Conservation (phyloP, 1,284 basidiomycete genomes). For the Schizopora paradoxa region DNA sequence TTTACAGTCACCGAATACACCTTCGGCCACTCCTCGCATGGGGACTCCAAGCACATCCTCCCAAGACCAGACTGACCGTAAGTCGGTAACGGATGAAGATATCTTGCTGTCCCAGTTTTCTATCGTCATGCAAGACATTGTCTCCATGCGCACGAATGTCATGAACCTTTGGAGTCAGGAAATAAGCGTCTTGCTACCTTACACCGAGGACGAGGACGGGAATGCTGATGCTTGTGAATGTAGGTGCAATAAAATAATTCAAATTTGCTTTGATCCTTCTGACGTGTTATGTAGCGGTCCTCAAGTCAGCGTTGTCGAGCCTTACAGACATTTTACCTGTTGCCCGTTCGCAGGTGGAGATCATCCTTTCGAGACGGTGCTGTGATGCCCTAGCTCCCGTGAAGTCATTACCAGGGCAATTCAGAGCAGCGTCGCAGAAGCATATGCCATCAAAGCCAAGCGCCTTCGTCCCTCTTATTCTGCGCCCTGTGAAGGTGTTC, state of each 20-base stretch:
- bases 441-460: conserved; percentile 70
- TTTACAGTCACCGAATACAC: conserved; percentile 11
- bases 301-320: conserved; percentile 45
- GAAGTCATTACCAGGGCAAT: conserved; percentile 83
- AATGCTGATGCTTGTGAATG: conserved; percentile 46
- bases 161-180: conserved; percentile 59
- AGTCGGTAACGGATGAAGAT: conserved; percentile 61
- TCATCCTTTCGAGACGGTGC: conserved; percentile 71
- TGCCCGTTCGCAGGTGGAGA: conserved; percentile 61
- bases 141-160: conserved; percentile 45
- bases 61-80: conserved; percentile 41
- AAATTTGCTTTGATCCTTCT: conserved; percentile 3
- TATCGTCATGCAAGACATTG: conserved; percentile 60
- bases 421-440: conserved; percentile 76
- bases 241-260: conserved; percentile 24
- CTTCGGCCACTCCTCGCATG: conserved; percentile 36
- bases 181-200: conserved; percentile 56
- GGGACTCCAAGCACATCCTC: conserved; percentile 46
- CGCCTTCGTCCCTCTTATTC: conserved; percentile 76
- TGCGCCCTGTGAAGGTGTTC: conserved; percentile 79
- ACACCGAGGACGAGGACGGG: conserved; percentile 31
- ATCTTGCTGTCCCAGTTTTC: conserved; percentile 54
- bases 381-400: conserved; percentile 84
- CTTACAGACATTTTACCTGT: conserved; percentile 46
- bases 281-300: conserved; percentile 43